Conservation (phyloP, 257 asterid genomes). For the Mitragyna speciosa region DNA sequence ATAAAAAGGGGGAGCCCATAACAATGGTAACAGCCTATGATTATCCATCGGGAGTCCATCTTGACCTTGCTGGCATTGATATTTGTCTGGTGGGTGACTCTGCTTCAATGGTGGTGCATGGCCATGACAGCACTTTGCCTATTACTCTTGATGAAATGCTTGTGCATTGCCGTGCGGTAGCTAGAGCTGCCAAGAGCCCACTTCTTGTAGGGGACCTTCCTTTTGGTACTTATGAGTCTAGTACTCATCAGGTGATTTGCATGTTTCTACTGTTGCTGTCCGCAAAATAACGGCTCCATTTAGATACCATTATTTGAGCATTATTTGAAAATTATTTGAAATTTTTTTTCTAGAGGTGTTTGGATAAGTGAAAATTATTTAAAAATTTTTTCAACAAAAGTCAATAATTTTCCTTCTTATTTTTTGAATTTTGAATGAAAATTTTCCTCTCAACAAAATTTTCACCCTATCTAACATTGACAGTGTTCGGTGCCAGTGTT, state of each 20-base stretch:
- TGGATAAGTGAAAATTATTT: too few relatives aligned
- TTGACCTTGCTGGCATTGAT: slow-evolving; percentile 81
- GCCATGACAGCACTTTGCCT: slow-evolving; percentile 93
- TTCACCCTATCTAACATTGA: too few relatives aligned
- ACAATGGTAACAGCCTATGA: slow-evolving; percentile 95
- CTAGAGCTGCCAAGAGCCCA: slow-evolving; percentile 87
- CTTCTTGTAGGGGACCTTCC: slow-evolving; percentile 87
- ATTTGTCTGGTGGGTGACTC: slow-evolving; percentile 92
- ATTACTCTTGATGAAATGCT: slow-evolving; percentile 90
- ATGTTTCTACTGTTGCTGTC: neutral
- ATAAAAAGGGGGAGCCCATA: slow-evolving; percentile 63
- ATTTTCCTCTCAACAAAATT: too few relatives aligned
- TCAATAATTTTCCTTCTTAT: too few relatives aligned
- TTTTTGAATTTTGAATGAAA: too few relatives aligned
- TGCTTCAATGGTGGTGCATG: slow-evolving; percentile 98
- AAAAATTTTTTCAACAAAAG: too few relatives aligned
- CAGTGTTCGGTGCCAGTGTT: too few relatives aligned
- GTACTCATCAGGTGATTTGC: slow-evolving; percentile 58
- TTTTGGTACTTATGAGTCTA: slow-evolving; percentile 84
- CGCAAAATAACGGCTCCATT: too few relatives aligned
- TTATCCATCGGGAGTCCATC: slow-evolving; percentile 82
- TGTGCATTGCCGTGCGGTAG: slow-evolving; percentile 86
- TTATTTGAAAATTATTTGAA: too few relatives aligned
- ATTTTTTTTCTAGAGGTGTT: too few relatives aligned
- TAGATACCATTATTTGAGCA: too few relatives aligned